These are phyloP conservation scores for Trichoderma oligosporum DNA, from an alignment of 2,329 filamentous ascomycete genomes.

Conservation along the genomic window DNA sequence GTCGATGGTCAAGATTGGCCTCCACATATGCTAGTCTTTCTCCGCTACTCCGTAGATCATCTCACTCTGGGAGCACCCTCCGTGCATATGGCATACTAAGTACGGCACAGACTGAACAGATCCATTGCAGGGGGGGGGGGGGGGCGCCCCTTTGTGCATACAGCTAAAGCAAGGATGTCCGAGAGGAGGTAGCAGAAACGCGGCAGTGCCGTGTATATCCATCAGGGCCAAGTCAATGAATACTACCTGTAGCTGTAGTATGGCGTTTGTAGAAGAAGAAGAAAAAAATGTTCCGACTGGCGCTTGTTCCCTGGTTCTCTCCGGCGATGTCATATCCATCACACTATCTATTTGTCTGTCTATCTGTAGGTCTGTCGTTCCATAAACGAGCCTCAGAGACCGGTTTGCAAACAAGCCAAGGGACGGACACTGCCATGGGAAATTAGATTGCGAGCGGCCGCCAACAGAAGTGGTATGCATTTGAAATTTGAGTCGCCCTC, in stretches of 20 bases:
- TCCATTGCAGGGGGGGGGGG: slow-evolving; percentile 10
- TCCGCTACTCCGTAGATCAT: slow-evolving; percentile 18
- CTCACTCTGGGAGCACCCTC: slow-evolving; percentile 10
- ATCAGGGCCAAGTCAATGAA: neutral
- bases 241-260: too few species aligned
- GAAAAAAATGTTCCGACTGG: neutral
- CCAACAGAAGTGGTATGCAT: slow-evolving; percentile 5
- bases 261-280: neutral
- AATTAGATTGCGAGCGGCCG: slow-evolving; percentile 3
- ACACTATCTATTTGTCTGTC: neutral
- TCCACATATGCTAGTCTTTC: slow-evolving; percentile 9
- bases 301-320: neutral
- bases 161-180: neutral
- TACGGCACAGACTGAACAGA: too few species aligned
- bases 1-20: slow-evolving; percentile 10
- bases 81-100: slow-evolving; percentile 7
- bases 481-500: slow-evolving; percentile 7
- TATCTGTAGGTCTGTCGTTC: too few species aligned
- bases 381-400: too few species aligned
- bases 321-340: slow-evolving; percentile 4
- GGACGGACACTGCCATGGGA: neutral
- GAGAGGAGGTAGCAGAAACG: neutral
- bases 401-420: too few species aligned
- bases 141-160: neutral
- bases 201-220: too few species aligned